Base-by-base conservation (phyloP, 2,329 filamentous ascomycete genomes). In the Aspergillus aculeatus region DNA sequence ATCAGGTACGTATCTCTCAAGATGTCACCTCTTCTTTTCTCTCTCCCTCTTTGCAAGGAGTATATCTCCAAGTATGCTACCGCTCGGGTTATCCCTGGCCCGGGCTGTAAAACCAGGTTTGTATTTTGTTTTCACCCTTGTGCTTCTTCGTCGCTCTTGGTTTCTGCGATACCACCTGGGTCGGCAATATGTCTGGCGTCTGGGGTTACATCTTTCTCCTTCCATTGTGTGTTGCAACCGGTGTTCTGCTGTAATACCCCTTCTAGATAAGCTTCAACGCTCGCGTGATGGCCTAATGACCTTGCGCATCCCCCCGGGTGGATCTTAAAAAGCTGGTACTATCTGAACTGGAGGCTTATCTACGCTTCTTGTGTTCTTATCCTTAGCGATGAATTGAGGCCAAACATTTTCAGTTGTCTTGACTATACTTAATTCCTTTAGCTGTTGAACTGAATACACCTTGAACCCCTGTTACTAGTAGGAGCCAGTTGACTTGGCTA, bases 1-100 rank as follows among this genome's bases (percentile, higher is more conserved):
- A 31, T 47, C 49, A 67, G 65, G 65, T 67, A 67, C 61, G 65
- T 67, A 63, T 61, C 49, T 29, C 54, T 48, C 38, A 31, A 55
- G 23, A 16, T 21, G 4, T 29, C 48, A 26, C 16, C 3, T 44
- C 53, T 55, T 50, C 38, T 51, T 23, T 19, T 54, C 38, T 51
- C n/a, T 19, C 50, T 31, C 52, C 23, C 48, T 48, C 31, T 21
- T 56, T n/a, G 47, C 26, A 48, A 54, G 29, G 56, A 47, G 47
- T 35, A 58, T 55, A 56, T 56, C 21, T 23, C 31, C 19, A 26
- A 52, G 58, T 63, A 52, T 59, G 48, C 54, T 38, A n/a, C 24
- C 44, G 51, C 41, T 54, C 47, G 23, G 48, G 49, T 14, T 57
- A 47, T 21, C 49, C 35, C 38, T 49, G 31, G 31, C n/a, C 47